These are phyloP conservation scores for Eimeria praecox DNA, from an alignment of 169 alveolate species.

Conservation along the genomic window DNA sequence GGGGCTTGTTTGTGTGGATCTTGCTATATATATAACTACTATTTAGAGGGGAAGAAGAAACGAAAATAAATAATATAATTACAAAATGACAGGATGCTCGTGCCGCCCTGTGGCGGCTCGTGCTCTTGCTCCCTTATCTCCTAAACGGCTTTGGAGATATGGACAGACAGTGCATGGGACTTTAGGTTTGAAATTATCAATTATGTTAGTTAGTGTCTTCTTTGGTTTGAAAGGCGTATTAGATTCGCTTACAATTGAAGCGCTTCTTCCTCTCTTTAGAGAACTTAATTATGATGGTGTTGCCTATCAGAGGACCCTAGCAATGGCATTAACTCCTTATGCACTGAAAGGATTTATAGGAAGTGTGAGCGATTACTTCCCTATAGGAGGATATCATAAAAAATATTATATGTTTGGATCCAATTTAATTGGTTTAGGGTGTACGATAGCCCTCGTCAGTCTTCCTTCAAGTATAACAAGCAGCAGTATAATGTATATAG, in stretches of 20 bases:
- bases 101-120: constrained; percentile 31
- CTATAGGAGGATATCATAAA: constrained; percentile 66
- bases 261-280: constrained; percentile 58
- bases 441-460: neutral
- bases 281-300: constrained; percentile 62
- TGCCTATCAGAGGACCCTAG: constrained; percentile 54
- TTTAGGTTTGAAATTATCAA: neutral
- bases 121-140: neutral
- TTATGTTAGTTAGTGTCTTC: constrained; percentile 65
- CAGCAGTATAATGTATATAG: constrained; percentile 49
- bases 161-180: constrained; percentile 1
- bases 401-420: constrained; percentile 74
- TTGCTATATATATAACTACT: too few relatives aligned
- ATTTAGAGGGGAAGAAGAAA: neutral
- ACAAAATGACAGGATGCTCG: neutral
- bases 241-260: constrained; percentile 60
- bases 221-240: constrained; percentile 69
- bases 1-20: too few relatives aligned
- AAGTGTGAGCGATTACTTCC: constrained; percentile 56
- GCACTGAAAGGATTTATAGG: constrained; percentile 72
- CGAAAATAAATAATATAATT: neutral
- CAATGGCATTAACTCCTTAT: constrained; percentile 70
- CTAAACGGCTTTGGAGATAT: neutral
- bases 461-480: constrained; percentile 27
- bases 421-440: constrained; percentile 53